Base-by-base conservation (phyloP, 2,329 filamentous ascomycete genomes). In the Botrytis aclada region DNA sequence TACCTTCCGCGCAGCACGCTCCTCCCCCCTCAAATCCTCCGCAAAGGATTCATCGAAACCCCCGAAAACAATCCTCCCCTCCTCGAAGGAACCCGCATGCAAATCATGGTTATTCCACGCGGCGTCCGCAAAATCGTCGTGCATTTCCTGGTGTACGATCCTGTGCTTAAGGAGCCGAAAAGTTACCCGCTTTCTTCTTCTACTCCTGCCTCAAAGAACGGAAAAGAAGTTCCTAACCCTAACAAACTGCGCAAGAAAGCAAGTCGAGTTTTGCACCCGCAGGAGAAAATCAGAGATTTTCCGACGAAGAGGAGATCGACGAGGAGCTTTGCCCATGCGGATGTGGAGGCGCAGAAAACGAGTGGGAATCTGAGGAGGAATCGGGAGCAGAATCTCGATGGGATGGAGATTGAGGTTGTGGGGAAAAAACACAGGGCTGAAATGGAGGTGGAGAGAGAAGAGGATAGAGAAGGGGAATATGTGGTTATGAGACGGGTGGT, bases 51-150 rank as follows among this genome's bases (percentile, higher is more conserved):
- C 32, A 29, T 74, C 10, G 72, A 76, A n/a, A 63, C 75, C 25
- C 43, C 43, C 20, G 69, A 71, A 10, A 56, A 75, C 12, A 18
- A 29, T 12, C 77, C 77, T 1, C 76, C 77, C 2, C 34, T 77
- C 1, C 65, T 78, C 6, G 71, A 75, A 25, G 77, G 77, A 41
- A 73, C 72, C 1, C 41, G 74, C 3, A 76, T 74, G 73, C 66
- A 74, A 54, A 72, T 77, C 4, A 70, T 78, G 22, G 45, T 64
- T 2, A 51, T 77, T 3, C 75, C 74, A 0, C 69, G 51, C 37
- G 74, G 73, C n/a, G 70, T 71, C 12, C 62, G 72, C 1, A 72
- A 39, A 16, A 37, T 78, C 6, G 41, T 71, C 0, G 32, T 71
- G 9, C 25, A 43, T 76, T 29, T 75, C 56, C 41, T 76, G 51